Base-by-base conservation (phyloP, 805 yeast species). In the Wickerhamiella slavikovae region DNA sequence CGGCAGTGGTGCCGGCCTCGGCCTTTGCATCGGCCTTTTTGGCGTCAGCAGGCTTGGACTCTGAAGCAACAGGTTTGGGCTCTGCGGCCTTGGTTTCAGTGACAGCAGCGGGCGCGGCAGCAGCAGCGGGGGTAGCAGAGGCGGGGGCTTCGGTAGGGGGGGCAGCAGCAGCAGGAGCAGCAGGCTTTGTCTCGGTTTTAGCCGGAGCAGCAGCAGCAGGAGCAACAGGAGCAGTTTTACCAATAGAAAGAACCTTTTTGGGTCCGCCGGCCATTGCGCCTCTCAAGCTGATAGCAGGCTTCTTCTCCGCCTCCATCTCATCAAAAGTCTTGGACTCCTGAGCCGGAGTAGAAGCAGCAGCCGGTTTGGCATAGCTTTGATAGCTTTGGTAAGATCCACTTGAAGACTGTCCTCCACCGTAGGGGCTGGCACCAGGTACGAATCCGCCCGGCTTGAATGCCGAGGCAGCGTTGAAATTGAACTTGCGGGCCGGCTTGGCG, bases 351-450 rank as follows among this genome's bases (percentile, higher is more conserved):
- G 34, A 26, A 17, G n/a, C 21, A 24, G 27, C 3, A 8, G 29
- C 17, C 10, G 36, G 36, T 39, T 41, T 39, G 15, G 44, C 45
- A 19, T 38, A 39, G 37, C 30, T 39, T 17, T 41, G 30, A 35
- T 35, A 42, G 35, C 37, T 43, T 33, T 42, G 40, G 41, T 35
- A 42, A 15, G n/a, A n/a, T n/a, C n/a, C n/a, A n/a, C n/a, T n/a
- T n/a, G n/a, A n/a, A n/a, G n/a, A n/a, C n/a, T n/a, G n/a, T n/a
- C n/a, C n/a, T n/a, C n/a, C n/a, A n/a, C n/a, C n/a, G 31, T 17
- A 31, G 16, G 22, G 28, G 12, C 9, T 8, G 20, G 14, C n/a
- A 5, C 17, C 20, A 20, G 20, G 5, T 10, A 28, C 29, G 26
- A 15, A 17, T 20, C 28, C 30, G 24, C 28, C 25, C 17, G 44